Conservation (phyloP, 306 rosid species). For the Trifolium repens region DNA sequence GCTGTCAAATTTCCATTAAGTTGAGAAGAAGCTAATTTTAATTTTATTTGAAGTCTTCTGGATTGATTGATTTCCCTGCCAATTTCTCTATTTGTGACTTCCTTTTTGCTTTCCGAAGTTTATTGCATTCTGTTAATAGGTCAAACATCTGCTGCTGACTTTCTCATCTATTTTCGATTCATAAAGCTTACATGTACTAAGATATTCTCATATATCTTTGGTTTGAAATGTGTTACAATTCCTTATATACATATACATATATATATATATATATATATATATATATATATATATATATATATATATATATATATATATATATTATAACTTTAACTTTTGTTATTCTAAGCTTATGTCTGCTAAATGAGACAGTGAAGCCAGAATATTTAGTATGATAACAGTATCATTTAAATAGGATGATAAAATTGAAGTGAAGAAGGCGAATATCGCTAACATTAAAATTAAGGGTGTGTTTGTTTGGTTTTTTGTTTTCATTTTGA, state of each 20-base stretch:
- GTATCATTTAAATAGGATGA: not conserved
- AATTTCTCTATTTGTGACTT: not conserved
- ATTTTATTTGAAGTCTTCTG: constrained; percentile 27
- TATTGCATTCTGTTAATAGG: constrained; percentile 5
- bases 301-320: too few relatives aligned
- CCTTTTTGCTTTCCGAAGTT: not conserved
- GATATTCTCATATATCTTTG: constrained; percentile 7
- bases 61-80: constrained; percentile 25
- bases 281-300: too few relatives aligned
- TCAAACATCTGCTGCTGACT: constrained; percentile 2
- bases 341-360: not conserved
- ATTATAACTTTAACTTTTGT: not conserved
- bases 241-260: too few relatives aligned
- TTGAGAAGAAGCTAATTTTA: constrained; percentile 9
- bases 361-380: not conserved
- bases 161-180: constrained; percentile 34
- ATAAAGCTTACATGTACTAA: constrained; percentile 1
- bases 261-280: too few relatives aligned
- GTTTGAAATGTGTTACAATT: constrained; percentile 17
- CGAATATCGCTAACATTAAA: constrained; percentile 9
- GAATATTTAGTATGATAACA: not conserved
- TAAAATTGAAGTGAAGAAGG: constrained; percentile 29
- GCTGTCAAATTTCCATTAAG: constrained; percentile 34
- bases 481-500: not conserved
- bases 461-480: not conserved